Conservation (phyloP, 225 moss, liverwort and hornwort genomes). For the Bryoerythrophyllum caledonicum region DNA sequence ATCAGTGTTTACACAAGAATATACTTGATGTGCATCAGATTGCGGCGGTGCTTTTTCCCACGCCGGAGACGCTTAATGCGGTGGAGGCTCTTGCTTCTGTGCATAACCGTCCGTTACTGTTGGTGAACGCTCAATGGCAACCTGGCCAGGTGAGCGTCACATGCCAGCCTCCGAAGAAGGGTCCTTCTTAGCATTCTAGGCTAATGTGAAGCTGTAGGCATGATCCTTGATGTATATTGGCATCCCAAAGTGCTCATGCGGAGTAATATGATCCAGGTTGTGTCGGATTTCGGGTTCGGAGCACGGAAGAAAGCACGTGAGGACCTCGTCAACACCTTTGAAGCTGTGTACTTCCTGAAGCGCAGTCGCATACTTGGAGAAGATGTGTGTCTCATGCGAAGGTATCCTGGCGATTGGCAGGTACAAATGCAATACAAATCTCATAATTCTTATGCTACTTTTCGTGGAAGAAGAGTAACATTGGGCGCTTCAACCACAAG, state of each 20-base stretch:
- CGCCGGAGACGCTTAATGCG: slow-evolving; percentile 61
- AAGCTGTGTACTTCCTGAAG: slow-evolving; percentile 76
- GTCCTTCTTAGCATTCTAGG: neutral
- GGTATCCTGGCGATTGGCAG: slow-evolving; percentile 94
- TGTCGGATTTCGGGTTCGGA: slow-evolving; percentile 89
- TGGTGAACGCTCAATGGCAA: slow-evolving; percentile 89
- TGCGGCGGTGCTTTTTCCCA: slow-evolving; percentile 84
- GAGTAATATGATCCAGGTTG: slow-evolving; percentile 40
- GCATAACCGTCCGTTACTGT: slow-evolving; percentile 63
- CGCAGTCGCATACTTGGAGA: slow-evolving; percentile 84
- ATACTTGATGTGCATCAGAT: slow-evolving; percentile 35
- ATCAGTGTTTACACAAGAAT: too few relatives aligned
- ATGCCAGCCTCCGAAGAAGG: too few relatives aligned
- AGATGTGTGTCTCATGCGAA: slow-evolving; percentile 77
- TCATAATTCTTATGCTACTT: neutral
- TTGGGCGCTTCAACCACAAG: too few relatives aligned
- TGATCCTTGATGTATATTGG: neutral
- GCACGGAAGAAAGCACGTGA: slow-evolving; percentile 67
- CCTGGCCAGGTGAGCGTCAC: slow-evolving; percentile 64
- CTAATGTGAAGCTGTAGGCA: neutral
- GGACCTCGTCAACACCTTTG: slow-evolving; percentile 70
- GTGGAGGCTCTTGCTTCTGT: slow-evolving; percentile 21
- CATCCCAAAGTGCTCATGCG: neutral
- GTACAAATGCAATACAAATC: slow-evolving; percentile 27
- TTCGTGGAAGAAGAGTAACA: neutral